A percentile compares a stretch with the other conserved stretches of the same genome.
Conservation (phyloP, 148 eudicot species). For the Camellia sinensis region DNA sequence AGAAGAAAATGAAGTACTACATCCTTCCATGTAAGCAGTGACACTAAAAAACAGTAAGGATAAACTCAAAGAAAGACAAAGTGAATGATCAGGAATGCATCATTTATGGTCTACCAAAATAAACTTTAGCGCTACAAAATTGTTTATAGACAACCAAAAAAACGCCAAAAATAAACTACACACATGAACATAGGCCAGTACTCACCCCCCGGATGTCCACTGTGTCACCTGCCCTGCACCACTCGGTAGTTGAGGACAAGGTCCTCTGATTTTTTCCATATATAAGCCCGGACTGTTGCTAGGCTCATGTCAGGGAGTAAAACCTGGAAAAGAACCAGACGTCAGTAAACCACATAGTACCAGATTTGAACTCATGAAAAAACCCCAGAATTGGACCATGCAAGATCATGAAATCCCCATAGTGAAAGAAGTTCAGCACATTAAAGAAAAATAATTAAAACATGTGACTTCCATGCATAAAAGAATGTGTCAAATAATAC, state of each 20-base stretch:
- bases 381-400: not conserved
- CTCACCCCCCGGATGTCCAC: slow-evolving; percentile 27
- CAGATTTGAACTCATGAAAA: not conserved
- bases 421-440: not conserved
- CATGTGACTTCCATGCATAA: not conserved
- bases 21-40: no score
- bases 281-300: slow-evolving; percentile 85
- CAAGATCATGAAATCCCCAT: not conserved
- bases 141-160: not conserved
- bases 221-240: slow-evolving; percentile 54
- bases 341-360: not conserved
- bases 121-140: not conserved
- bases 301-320: slow-evolving; percentile 93
- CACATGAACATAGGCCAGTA: not conserved
- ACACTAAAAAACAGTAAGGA: not conserved
- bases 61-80: not conserved
- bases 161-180: not conserved
- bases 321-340: slow-evolving; percentile 47
- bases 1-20: no score
- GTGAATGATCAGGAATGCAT: not conserved
- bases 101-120: not conserved
- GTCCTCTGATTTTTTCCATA: slow-evolving; percentile 95
- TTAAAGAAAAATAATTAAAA: not conserved
- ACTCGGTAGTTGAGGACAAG: slow-evolving; percentile 75
- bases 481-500: not conserved